Conservation (phyloP, 768 basidiomycete species). For the Sporobolomyces phaffii region DNA sequence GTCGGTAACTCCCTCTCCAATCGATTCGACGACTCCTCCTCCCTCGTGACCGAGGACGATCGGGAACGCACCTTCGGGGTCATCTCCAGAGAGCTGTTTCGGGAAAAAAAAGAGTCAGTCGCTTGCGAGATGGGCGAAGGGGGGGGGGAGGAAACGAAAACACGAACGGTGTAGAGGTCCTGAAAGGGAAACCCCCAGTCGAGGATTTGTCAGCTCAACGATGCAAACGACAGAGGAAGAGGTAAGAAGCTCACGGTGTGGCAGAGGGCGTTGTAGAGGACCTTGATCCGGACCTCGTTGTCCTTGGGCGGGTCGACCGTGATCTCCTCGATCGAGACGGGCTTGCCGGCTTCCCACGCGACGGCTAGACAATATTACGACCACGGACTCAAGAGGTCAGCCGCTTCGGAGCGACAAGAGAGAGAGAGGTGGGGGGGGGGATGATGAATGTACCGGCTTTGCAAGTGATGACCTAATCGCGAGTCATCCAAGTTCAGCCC, state of each 20-base stretch:
- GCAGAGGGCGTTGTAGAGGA: constrained; percentile 91
- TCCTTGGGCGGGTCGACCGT: constrained; percentile 86
- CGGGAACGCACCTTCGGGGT: constrained; percentile 65
- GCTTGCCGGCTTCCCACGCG: constrained; percentile 87
- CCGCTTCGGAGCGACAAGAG: too few species aligned
- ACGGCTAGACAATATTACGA: constrained; percentile 48
- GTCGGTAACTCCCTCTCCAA: constrained; percentile 88
- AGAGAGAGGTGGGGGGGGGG: too few species aligned
- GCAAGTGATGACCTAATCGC: constrained; percentile 38
- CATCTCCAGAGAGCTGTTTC: constrained; percentile 47
- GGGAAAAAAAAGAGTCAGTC: not conserved
- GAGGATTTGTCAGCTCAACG: not conserved
- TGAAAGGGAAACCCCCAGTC: not conserved
- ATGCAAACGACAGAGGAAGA: not conserved
- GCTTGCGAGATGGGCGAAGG: not conserved
- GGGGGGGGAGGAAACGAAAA: not conserved
- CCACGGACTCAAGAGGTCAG: not conserved
- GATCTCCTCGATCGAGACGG: constrained; percentile 79
- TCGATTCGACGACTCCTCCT: constrained; percentile 88
- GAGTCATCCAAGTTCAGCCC: too few species aligned
- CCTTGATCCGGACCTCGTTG: constrained; percentile 86
- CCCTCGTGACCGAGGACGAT: constrained; percentile 51
- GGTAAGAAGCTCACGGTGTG: constrained; percentile 73
- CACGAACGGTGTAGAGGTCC: constrained; percentile 34
- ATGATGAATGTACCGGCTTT: constrained; percentile 25